Conservation (phyloP, 106 monocot genomes). For the Vanilla planifolia region DNA sequence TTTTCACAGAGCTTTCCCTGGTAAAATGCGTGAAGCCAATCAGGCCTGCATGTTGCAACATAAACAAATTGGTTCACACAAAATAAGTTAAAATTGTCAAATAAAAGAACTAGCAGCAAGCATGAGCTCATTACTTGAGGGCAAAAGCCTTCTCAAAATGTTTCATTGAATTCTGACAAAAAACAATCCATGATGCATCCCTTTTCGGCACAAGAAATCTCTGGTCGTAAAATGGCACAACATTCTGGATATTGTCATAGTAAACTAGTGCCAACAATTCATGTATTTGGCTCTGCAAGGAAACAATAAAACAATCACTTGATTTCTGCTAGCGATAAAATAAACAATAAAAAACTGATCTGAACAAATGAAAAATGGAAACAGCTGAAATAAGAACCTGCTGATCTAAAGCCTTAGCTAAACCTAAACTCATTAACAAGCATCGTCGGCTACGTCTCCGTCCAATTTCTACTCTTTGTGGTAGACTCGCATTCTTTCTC, state of each 20-base stretch:
- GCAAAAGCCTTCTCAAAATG: constrained; percentile 90
- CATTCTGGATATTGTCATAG: constrained; percentile 95
- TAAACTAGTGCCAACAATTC: constrained; percentile 92
- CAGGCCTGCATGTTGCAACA: constrained; percentile 41
- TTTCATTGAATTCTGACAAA: constrained; percentile 80
- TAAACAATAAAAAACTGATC: constrained; percentile 6
- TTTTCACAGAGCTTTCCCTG: constrained; percentile 96
- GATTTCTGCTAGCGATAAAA: constrained; percentile 1
- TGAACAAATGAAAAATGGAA: too few relatives aligned
- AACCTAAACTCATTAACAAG: constrained; percentile 80
- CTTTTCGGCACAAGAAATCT: constrained; percentile 59
- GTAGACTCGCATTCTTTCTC: constrained; percentile 57
- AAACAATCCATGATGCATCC: constrained; percentile 64
- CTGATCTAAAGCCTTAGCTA: constrained; percentile 58
- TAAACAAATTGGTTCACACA: neutral
- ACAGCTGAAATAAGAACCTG: constrained; percentile 27
- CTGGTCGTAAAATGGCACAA: constrained; percentile 95
- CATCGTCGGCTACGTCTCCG: constrained; percentile 85
- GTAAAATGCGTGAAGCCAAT: constrained; percentile 95
- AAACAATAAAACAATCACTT: constrained; percentile 2
- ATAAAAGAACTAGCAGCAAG: neutral
- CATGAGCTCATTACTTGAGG: constrained; percentile 34
- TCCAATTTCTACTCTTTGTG: constrained; percentile 81
- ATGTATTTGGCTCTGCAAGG: constrained; percentile 66
- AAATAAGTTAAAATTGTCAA: neutral